Base-by-base conservation (phyloP, 495 filamentous ascomycete species). In the Aspergillus steynii region DNA sequence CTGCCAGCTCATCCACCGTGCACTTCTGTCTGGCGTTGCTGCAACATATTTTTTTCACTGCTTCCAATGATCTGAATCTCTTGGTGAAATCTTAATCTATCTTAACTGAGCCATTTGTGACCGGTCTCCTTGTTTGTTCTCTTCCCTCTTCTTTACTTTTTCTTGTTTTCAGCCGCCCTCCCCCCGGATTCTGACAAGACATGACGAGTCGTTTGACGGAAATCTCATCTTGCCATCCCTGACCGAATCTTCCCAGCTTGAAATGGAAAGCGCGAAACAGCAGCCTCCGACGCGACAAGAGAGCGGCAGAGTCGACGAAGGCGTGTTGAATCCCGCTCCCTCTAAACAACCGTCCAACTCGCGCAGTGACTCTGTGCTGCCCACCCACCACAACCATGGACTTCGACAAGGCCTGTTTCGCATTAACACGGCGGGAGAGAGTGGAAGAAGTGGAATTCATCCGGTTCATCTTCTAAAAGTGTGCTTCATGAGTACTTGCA, bases 381-480 rank as follows among this genome's bases (percentile, higher is more conserved):
- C 76, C 5, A 69, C 64, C 4, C 67, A 71, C 50, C 61, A 61
- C 48, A 63, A 70, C 26, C 70, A 71, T 60, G 42, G 48, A n/a
- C 45, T 46, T 64, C 61, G 63, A 61, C 65, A 56, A 60, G 58
- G 52, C 12, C 51, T 78, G 27, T 74, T 81, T 55, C 75, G 82
- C 48, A 80, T 88, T 45, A 65, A 83, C 29, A 83, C 82, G 26
- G 84, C 86, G 47, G 86, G 88, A 37, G 87, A 91, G 69, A 86
- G 82, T 68, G 88, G 88, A 5, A 77, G 88, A 46, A 77, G 62
- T 5, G 85, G 87, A 25, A 69, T 90, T 27, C 81, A 90, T 65
- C 86, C 86, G 0, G 57, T 77, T 50, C 78, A 84, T 50, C 87
- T 90, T 65, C 61, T 89, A 29, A 75, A 71, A 53, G 87, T 90